Evolutionary conservation across 345 rosid genomes (phyloP), one percentile per base, ranked within the genome.

Genomic region (Bretschneidera sinensis): DNA sequence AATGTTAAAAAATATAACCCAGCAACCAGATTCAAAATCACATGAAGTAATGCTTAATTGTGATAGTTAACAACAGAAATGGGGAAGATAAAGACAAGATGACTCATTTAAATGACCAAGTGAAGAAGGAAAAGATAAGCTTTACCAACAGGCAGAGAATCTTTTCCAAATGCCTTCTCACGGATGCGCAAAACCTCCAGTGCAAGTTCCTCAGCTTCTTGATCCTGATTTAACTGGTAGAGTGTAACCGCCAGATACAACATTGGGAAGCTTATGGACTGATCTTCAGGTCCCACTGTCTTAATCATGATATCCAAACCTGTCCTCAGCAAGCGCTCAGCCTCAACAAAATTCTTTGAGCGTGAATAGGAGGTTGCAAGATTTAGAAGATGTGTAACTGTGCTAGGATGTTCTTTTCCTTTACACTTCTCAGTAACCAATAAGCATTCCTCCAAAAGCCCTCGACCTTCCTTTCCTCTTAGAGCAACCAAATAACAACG

Each of bases 71-170:
- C n/a, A n/a, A n/a, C n/a, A n/a, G n/a, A n/a, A n/a, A n/a, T n/a
- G n/a, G n/a, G n/a, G n/a, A n/a, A n/a, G n/a, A n/a, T n/a, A n/a
- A n/a, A n/a, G n/a, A n/a, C n/a, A n/a, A n/a, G n/a, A n/a, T n/a
- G n/a, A n/a, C n/a, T n/a, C n/a, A n/a, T n/a, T n/a, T n/a, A n/a
- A n/a, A n/a, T n/a, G n/a, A n/a, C n/a, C 21, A 57, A 51, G 19
- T 10, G 39, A 45, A 50, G 21, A 22, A 45, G 66, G 58, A 18
- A 49, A 35, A 63, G 51, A 67, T 21, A 57, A 43, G 25, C 74
- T 68, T n/a, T 80, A 92, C 98, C 98, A 51, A 85, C 88, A 9
- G 95, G 88, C 34, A 92, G 83, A 21, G 98, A 83, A 55, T 85
- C 84, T 73, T 76, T 71, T 71, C 86, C 95, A 51, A 89, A 92